Percentiles rank a stretch among this genome's conserved stretches.
These are phyloP conservation scores for Pythium utonaiense DNA, from an alignment of 352 stramenopile genomes.

Conservation along the genomic window DNA sequence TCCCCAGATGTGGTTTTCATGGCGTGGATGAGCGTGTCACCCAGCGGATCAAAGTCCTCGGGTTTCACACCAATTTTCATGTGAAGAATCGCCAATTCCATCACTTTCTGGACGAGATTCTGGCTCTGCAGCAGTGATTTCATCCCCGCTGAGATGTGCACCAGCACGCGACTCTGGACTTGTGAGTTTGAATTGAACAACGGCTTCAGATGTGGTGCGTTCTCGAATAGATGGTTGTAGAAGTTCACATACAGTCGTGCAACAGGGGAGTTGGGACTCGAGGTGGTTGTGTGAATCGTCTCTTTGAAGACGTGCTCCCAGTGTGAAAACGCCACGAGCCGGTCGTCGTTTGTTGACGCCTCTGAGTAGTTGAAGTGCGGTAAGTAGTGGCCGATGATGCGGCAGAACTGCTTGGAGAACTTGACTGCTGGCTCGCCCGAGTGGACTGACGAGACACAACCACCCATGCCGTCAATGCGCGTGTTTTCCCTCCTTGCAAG, in stretches of 20 bases:
- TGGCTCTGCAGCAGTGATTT: constrained; percentile 52
- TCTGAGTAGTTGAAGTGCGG: constrained; percentile 44
- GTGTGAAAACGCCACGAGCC: constrained; percentile 42
- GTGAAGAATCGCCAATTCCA: constrained; percentile 53
- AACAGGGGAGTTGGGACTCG: constrained; percentile 35
- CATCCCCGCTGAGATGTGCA: constrained; percentile 64
- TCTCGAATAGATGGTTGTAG: constrained; percentile 53
- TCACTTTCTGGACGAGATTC: constrained; percentile 55
- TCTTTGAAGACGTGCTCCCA: constrained; percentile 64
- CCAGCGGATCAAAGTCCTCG: constrained; percentile 58
- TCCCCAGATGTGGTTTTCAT: constrained; percentile 50
- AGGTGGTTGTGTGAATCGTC: constrained; percentile 40
- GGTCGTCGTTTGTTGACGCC: constrained; percentile 38
- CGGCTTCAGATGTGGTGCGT: constrained; percentile 49
- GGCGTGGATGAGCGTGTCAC: constrained; percentile 51
- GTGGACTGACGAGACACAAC: constrained; percentile 24
- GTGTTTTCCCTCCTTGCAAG: too few species aligned
- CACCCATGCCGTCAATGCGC: constrained; percentile 16
- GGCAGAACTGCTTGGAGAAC: constrained; percentile 49
- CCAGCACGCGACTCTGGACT: constrained; percentile 57
- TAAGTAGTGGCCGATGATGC: constrained; percentile 53
- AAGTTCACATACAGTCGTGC: constrained; percentile 52
- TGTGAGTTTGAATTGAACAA: constrained; percentile 58
- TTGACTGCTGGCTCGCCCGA: constrained; percentile 9
- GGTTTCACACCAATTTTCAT: constrained; percentile 67